These are phyloP conservation scores for Carnegiea gigantea DNA, from an alignment of 179 eudicot genomes.

Conservation along the genomic window DNA sequence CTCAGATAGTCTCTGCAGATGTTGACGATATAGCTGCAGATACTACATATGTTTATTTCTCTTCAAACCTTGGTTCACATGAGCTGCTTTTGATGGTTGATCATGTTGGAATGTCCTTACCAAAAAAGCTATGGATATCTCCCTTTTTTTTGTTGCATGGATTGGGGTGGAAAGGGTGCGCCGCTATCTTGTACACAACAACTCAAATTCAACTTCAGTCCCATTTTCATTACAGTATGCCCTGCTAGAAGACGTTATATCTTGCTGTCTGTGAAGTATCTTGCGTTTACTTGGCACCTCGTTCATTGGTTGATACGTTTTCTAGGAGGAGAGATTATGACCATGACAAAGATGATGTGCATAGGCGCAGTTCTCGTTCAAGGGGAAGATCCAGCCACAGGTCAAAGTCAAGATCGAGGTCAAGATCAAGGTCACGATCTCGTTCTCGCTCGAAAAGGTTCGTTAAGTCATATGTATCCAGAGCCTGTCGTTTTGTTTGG, in stretches of 20 bases:
- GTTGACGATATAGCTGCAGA: no score
- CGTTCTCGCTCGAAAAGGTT: constrained; percentile 65
- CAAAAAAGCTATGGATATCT: no score
- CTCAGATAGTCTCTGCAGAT: no score
- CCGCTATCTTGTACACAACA: neutral
- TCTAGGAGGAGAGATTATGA: constrained; percentile 76
- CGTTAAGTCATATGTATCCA: constrained; percentile 1
- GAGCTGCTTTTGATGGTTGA: no score
- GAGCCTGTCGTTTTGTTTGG: neutral
- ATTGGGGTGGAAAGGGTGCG: neutral
- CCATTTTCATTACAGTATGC: neutral
- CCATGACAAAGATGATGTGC: constrained; percentile 74
- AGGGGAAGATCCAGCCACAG: constrained; percentile 72
- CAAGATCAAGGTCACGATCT: constrained; percentile 80
- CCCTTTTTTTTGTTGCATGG: no score
- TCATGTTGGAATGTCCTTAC: no score
- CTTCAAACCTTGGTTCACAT: no score
- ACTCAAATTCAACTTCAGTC: neutral
- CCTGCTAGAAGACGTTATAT: neutral
- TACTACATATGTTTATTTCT: no score
- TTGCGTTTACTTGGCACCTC: constrained; percentile 1
- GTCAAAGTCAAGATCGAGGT: constrained; percentile 65
- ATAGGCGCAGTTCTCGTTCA: constrained; percentile 60
- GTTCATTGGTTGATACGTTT: constrained; percentile 10
- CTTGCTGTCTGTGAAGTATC: neutral